Evolutionary conservation across 2,329 filamentous ascomycete species (phyloP).

Genomic region (Arthrobotrys megalospora): DNA sequence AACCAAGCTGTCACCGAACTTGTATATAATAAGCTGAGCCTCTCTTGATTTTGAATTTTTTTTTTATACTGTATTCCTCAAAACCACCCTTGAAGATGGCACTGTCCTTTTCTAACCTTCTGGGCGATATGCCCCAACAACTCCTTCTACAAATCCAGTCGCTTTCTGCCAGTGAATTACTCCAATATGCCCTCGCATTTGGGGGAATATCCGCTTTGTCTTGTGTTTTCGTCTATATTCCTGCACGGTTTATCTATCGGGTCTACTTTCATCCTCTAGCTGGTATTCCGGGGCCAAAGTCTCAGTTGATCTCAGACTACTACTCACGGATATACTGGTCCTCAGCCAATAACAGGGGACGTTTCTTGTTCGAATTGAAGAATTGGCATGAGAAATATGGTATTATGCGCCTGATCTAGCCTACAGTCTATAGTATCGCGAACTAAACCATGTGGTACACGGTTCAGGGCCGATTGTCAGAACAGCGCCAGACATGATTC

Average conservation of each 20-base stretch:
- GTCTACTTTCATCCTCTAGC: constrained; percentile 66
- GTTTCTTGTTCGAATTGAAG: not conserved
- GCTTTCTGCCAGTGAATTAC: not conserved
- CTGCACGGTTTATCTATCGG: constrained; percentile 63
- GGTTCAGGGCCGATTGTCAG: constrained; percentile 66
- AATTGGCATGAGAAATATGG: constrained; percentile 46
- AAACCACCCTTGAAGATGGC: constrained; percentile 2
- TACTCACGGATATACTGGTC: constrained; percentile 59
- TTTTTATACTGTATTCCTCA: too few relatives aligned
- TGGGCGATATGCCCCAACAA: not conserved
- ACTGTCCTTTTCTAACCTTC: not conserved
- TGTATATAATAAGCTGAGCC: constrained; percentile 1
- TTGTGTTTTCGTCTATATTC: constrained; percentile 27
- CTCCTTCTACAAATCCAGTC: not conserved
- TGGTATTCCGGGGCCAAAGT: constrained; percentile 66
- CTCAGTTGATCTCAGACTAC: constrained; percentile 66
- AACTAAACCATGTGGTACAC: not conserved
- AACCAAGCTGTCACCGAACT: not conserved
- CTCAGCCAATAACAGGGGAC: not conserved
- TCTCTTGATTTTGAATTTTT: not conserved
- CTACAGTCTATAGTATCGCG: not conserved
- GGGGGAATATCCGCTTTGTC: not conserved
- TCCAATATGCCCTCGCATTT: not conserved
- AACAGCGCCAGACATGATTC: constrained; percentile 66
- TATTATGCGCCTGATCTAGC: not conserved